Evolutionary conservation across 225 moss, liverwort and hornwort species (phyloP).

Genomic region (Polytrichum formosum): DNA sequence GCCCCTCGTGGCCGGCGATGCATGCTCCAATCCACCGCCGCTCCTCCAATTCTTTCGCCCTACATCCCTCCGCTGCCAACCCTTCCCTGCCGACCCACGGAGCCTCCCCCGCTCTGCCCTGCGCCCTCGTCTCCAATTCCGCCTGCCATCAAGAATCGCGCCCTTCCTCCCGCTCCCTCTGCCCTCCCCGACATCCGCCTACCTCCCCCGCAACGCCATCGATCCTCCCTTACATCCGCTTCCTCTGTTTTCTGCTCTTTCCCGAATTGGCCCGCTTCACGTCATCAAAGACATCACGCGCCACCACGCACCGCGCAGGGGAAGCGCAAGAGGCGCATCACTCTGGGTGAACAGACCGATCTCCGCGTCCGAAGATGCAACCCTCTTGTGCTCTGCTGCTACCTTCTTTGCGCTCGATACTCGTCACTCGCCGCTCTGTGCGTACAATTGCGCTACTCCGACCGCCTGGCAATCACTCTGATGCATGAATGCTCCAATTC

Average conservation of each 20-base stretch:
- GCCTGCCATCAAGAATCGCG: not conserved
- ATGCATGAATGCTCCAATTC: too few relatives aligned
- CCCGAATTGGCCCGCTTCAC: not conserved
- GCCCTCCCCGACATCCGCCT: slow-evolving; percentile 2
- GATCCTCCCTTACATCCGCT: too few relatives aligned
- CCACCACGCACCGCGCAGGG: too few relatives aligned
- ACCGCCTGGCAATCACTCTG: too few relatives aligned
- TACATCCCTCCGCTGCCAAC: slow-evolving; percentile 5
- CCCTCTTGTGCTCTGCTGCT: too few relatives aligned
- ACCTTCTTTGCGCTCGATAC: too few relatives aligned
- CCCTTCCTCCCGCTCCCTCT: not conserved
- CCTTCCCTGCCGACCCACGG: slow-evolving; percentile 1
- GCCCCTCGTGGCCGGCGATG: slow-evolving; percentile 1
- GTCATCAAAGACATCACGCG: not conserved
- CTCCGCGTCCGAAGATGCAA: too few relatives aligned
- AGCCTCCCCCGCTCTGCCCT: not conserved
- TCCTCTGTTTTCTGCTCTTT: not conserved
- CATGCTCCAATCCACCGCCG: slow-evolving; percentile 5
- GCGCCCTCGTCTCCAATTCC: slow-evolving; percentile 1
- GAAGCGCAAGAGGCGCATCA: too few relatives aligned
- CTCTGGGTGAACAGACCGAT: too few relatives aligned
- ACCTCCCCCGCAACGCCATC: not conserved
- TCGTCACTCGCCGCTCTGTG: too few relatives aligned
- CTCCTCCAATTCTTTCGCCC: not conserved
- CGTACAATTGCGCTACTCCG: too few relatives aligned